Conservation (phyloP, 306 rosid genomes). For the Rubus parviflorus region DNA sequence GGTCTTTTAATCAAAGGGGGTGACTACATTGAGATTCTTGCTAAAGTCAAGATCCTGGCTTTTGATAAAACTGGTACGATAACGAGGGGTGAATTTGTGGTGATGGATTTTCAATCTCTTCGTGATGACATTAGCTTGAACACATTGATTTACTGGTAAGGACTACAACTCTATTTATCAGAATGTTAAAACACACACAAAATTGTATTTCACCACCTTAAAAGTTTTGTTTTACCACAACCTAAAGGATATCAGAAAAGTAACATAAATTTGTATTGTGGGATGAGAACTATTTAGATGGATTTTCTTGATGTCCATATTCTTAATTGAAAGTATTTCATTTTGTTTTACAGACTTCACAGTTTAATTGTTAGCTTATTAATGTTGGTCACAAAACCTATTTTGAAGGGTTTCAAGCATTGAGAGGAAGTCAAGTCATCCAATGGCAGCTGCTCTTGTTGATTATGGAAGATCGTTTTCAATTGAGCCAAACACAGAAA, state of each 20-base stretch:
- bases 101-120: slow-evolving; percentile 63
- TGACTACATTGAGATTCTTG: slow-evolving; percentile 70
- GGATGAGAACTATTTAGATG: neutral
- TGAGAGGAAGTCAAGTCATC: slow-evolving; percentile 98
- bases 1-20: slow-evolving; percentile 98
- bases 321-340: neutral
- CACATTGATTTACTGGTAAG: slow-evolving; percentile 76
- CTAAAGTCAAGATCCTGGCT: slow-evolving; percentile 68
- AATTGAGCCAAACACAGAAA: slow-evolving; percentile 72
- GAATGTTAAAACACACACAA: neutral
- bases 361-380: neutral
- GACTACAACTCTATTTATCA: slow-evolving; percentile 1
- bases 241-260: neutral
- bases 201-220: neutral
- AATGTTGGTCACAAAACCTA: slow-evolving; percentile 10
- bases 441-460: slow-evolving; percentile 81
- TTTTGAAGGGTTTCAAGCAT: slow-evolving; percentile 82
- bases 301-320: neutral
- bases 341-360: neutral
- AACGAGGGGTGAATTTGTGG: slow-evolving; percentile 84
- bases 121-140: slow-evolving; percentile 54
- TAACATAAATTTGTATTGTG: neutral
- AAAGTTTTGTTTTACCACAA: neutral
- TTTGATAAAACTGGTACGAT: slow-evolving; percentile 97
- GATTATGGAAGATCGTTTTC: slow-evolving; percentile 75